Evolutionary conservation across 345 rosid genomes (phyloP).

Genomic region (Combretum micranthum): DNA sequence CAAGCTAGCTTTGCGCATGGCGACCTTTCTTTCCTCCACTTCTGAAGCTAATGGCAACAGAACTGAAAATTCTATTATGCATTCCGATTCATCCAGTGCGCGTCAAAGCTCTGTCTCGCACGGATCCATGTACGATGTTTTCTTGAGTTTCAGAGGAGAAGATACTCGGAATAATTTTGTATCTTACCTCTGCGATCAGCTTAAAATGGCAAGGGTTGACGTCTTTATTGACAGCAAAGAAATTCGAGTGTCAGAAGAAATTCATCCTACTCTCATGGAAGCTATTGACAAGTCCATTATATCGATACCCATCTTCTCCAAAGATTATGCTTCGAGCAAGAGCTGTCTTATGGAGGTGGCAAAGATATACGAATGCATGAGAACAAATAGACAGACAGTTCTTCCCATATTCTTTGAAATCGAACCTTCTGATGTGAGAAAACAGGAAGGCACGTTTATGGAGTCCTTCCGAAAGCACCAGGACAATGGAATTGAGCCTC

Average conservation of each 20-base stretch:
- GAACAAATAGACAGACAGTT: neutral
- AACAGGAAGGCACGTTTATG: neutral
- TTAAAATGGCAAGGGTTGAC: neutral
- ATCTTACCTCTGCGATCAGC: neutral
- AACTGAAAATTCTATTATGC: no score
- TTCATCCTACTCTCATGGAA: neutral
- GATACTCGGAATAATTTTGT: neutral
- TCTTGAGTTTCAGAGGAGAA: neutral
- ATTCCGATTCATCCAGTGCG: no score
- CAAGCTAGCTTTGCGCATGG: no score
- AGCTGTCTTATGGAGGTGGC: constrained; percentile 3
- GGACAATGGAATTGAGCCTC: neutral
- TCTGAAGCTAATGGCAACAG: no score
- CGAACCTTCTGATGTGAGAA: neutral
- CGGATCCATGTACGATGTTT: neutral
- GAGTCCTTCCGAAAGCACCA: neutral
- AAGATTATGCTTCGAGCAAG: no score
- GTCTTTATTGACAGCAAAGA: constrained; percentile 1
- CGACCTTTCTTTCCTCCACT: no score
- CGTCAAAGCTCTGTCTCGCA: no score
- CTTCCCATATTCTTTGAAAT: constrained; percentile 3
- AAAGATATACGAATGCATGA: neutral
- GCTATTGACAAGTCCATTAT: neutral
- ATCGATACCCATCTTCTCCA: neutral
- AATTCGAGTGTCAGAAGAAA: neutral